Evolutionary conservation across 1,284 basidiomycete species (phyloP).

Genomic region (Pisolithus thermaeus): DNA sequence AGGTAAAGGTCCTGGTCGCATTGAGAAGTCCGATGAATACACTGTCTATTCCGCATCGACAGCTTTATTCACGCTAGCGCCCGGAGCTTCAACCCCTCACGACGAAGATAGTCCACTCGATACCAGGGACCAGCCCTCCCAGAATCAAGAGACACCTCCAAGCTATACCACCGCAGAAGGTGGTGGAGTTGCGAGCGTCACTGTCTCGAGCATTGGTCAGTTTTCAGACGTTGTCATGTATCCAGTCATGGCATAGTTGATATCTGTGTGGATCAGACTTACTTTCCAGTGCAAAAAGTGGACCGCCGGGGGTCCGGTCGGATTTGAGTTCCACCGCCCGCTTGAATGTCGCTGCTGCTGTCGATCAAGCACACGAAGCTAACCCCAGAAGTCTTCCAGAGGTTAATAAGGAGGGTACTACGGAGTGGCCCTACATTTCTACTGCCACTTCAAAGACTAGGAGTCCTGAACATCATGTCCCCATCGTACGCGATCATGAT

Average conservation of each 20-base stretch:
- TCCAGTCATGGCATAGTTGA: too few species aligned
- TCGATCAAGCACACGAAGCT: background rate
- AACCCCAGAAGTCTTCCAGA: background rate
- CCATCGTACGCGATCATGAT: background rate
- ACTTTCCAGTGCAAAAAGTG: too few species aligned
- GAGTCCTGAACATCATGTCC: slow-evolving; percentile 5
- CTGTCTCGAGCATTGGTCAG: too few species aligned
- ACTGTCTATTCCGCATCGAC: slow-evolving; percentile 69
- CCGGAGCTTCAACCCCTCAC: slow-evolving; percentile 10
- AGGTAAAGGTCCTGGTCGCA: slow-evolving; percentile 76
- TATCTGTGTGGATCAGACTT: too few species aligned
- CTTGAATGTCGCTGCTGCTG: too few species aligned
- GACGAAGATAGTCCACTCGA: background rate
- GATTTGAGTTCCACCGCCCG: too few species aligned
- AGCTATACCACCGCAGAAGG: too few species aligned
- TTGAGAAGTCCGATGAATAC: slow-evolving; percentile 81
- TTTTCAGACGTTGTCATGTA: too few species aligned
- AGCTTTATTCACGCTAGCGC: slow-evolving; percentile 66
- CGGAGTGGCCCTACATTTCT: slow-evolving; percentile 12
- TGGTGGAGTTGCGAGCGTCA: too few species aligned
- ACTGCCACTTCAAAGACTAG: slow-evolving; percentile 12
- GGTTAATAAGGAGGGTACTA: slow-evolving; percentile 4
- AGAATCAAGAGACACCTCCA: too few species aligned
- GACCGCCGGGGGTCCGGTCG: too few species aligned
- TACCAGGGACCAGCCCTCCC: too few species aligned